Conservation (phyloP, 306 rosid species). For the Fragaria nilgerrensis region DNA sequence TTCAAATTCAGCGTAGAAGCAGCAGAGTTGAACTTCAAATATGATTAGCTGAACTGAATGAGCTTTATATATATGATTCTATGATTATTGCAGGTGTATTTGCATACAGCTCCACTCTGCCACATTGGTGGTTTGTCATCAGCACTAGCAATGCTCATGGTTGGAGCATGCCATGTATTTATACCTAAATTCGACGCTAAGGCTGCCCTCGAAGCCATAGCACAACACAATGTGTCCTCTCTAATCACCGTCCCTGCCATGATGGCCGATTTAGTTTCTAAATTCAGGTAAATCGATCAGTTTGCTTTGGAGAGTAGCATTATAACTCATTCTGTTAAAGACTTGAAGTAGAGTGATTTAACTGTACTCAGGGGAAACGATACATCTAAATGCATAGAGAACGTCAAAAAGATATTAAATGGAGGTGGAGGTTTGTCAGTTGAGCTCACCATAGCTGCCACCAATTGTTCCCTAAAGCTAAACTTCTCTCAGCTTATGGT, state of each 20-base stretch:
- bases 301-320: neutral
- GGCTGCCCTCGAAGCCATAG: slow-evolving; percentile 51
- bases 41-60: slow-evolving; percentile 1
- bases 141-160: slow-evolving; percentile 76
- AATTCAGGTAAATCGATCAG: slow-evolving; percentile 45
- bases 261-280: slow-evolving; percentile 58
- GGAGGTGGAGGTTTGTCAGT: slow-evolving; percentile 86
- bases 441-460: slow-evolving; percentile 52
- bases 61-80: neutral
- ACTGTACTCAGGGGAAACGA: slow-evolving; percentile 38
- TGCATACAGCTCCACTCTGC: slow-evolving; percentile 90
- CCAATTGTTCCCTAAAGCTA: slow-evolving; percentile 66
- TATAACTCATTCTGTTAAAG: neutral
- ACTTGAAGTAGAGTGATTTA: neutral
- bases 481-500: slow-evolving; percentile 93
- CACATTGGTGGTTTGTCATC: slow-evolving; percentile 92
- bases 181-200: slow-evolving; percentile 71
- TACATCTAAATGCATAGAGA: slow-evolving; percentile 49
- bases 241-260: slow-evolving; percentile 92
- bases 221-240: slow-evolving; percentile 59
- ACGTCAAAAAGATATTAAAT: slow-evolving; percentile 71
- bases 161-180: slow-evolving; percentile 79
- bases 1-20: neutral
- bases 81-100: slow-evolving; percentile 59
- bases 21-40: neutral